Evolutionary conservation across 352 stramenopile species (phyloP), one percentile per base, ranked within the genome.

Genomic region (Plasmopara halstedii): DNA sequence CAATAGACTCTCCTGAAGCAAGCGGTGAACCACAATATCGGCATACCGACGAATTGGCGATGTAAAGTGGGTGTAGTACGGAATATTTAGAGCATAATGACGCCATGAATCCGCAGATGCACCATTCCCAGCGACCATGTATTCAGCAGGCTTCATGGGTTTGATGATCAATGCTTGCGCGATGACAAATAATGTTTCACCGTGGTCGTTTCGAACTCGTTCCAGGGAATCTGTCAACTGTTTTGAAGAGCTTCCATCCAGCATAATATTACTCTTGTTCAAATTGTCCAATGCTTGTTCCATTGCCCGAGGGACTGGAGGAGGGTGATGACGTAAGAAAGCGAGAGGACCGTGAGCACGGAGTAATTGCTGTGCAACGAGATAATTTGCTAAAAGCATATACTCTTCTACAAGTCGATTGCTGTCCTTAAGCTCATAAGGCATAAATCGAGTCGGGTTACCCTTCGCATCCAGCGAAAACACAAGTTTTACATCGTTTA

Each of bases 41-140:
- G 83, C 78, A 57, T 98, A 98, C 38, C 94, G 73, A 32, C 95
- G 76, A 72, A 99, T 99, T 1, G 95, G 95, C 15, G 78, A 96
- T n/a, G 95, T 99, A 51, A 99, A 99, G 58, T 99, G 95, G 19
- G 95, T 98, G 58, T 99, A 99, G 69, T 97, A 98, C 7, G 92
- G 93, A 48, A 98, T 97, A 51, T 98, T 97, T 21, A 99, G 64
- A 6, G 92, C 96, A 58, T 97, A 99, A 67, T 99, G 96, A 10
- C 79, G 63, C 88, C 92, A 98, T 6, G 80, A 74, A 14, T 77
- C 69, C 0, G 70, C 53, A n/a, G 63, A 65, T 21, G 76, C 62
- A 7, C 67, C 67, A 37, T 83, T 80, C 4, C 92, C 92, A 3
- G 88, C 87, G 4, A 94, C 73, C 35, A 89, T 60, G 53, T 99